Evolutionary conservation across 306 rosid species (phyloP), one percentile per base, ranked within the genome.

Genomic region (Lagenaria siceraria): DNA sequence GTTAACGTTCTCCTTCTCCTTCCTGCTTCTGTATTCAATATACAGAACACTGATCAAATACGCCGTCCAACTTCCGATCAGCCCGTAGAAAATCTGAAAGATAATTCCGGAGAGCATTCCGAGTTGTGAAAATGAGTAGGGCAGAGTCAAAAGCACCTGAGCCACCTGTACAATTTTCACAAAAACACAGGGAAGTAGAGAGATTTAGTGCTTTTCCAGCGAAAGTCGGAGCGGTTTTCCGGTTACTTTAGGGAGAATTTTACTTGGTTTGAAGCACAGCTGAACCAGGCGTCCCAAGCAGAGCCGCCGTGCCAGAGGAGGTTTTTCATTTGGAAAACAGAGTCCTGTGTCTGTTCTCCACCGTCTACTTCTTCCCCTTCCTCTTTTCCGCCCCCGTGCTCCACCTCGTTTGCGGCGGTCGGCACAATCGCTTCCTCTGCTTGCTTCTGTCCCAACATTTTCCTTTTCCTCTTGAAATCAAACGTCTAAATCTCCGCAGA

Each of bases 251-350:
- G 11, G 8, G 35, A 8, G 60, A 49, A 24, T 25, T 56, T 74
- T 85, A 95, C 99, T 88, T 95, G 99, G 84, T 95, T 95, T 51
- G 99, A 95, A 78, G 99, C 97, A 69, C 98, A 95, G 78, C 98
- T 95, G 86, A 95, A 92, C 98, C 98, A 95, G 17, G 98, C 98
- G 75, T 95, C 98, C 98, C 98, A 95, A 24, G 79, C 95, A 64
- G 98, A 95, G 79, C 98, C 98, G 8, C 98, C 98, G 61, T 95
- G 97, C 98, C 98, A 95, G 63, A 95, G 96, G 46, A 92, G 31
- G 73, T 31, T 90, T 79, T 88, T 95, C 82, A 95, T 76, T 78
- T 82, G 88, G 35, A 92, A 81, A 58, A 69, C 17, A 33, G 96
- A 84, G 1, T 83, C 77, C n/a, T 83, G 79, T 4, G 7, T 25